Evolutionary conservation across 1,284 basidiomycete species (phyloP).

Genomic region (Heterobasidion irregulare): DNA sequence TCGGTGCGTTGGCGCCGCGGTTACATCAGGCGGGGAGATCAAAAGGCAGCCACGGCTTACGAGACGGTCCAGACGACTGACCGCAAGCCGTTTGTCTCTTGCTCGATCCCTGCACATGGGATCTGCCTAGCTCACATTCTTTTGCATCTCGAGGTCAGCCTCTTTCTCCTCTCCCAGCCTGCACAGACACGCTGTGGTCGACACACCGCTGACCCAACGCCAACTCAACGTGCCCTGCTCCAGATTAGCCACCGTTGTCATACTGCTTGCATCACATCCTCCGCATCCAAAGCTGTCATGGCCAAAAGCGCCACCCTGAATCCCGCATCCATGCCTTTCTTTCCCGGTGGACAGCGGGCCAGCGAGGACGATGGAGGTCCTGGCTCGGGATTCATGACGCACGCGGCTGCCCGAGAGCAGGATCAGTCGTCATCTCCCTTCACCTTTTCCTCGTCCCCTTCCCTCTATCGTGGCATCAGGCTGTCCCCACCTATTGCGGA

Average conservation of each 20-base stretch:
- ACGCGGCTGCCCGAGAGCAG: slow-evolving; percentile 40
- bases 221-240: no score
- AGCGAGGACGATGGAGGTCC: slow-evolving; percentile 42
- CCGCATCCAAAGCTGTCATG: slow-evolving; percentile 34
- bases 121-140: slow-evolving; percentile 6
- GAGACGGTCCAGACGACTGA: slow-evolving; percentile 10
- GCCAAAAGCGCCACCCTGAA: slow-evolving; percentile 68
- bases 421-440: slow-evolving; percentile 43
- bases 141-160: neutral
- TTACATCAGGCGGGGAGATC: slow-evolving; percentile 1
- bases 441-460: slow-evolving; percentile 48
- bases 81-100: slow-evolving; percentile 9
- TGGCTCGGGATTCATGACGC: slow-evolving; percentile 34
- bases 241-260: no score
- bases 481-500: slow-evolving; percentile 57
- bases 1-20: slow-evolving; percentile 1
- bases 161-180: neutral
- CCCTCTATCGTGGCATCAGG: slow-evolving; percentile 56
- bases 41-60: slow-evolving; percentile 11
- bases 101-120: slow-evolving; percentile 11
- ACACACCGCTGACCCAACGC: no score
- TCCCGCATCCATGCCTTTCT: slow-evolving; percentile 76
- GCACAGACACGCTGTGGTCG: no score
- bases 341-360: slow-evolving; percentile 55
- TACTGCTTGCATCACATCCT: neutral